Evolutionary conservation across 2,329 filamentous ascomycete species (phyloP), one percentile per base, ranked within the genome.

Genomic region (Penicillium brevicompactum): DNA sequence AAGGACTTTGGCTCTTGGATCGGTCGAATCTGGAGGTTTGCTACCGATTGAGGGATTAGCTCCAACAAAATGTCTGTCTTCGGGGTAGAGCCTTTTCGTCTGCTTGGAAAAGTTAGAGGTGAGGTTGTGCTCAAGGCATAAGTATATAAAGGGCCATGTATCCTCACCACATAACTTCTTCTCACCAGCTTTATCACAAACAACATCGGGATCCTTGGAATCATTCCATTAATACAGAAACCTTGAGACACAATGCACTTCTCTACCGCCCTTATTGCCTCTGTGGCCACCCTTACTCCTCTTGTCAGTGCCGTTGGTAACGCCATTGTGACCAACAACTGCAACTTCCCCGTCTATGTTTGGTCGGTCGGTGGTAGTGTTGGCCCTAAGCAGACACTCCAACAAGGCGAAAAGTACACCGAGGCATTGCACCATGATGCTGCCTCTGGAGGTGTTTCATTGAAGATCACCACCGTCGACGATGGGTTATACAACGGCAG

Each of bases 251-350:
- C 14, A 42, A 76, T 75, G 73, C 67, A 69, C 49, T 64, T 72
- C 66, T 64, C 65, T 45, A 67, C 63, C 48, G 51, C 69, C 14
- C 24, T 66, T 48, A 51, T 70, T 51, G 56, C 68, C 58, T 61
- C 69, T 41, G 59, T 75, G 50, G 63, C 69, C 48, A 62, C 69
- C 45, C 63, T 75, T 54, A 61, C 68, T 32, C 67, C 73, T 14
- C 57, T 73, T 34, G 67, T 62, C 49, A 60, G 60, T 51, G 72
- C 73, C 45, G 60, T 72, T 18, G 74, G 75, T 55, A 64, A 72
- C 49, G 75, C 75, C 32, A 53, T 67, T 53, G 74, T 78, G 18
- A 57, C 67, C 57, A 77, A 78, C 66, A 70, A 71, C 62, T 77
- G 74, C 60, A 51, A 59, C 21, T 59, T 55, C 49, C 63, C 70